Percentiles rank a stretch among this genome's conserved stretches.
These are phyloP conservation scores for Excoecaria agallocha DNA, from an alignment of 345 rosid genomes.

Conservation along the genomic window DNA sequence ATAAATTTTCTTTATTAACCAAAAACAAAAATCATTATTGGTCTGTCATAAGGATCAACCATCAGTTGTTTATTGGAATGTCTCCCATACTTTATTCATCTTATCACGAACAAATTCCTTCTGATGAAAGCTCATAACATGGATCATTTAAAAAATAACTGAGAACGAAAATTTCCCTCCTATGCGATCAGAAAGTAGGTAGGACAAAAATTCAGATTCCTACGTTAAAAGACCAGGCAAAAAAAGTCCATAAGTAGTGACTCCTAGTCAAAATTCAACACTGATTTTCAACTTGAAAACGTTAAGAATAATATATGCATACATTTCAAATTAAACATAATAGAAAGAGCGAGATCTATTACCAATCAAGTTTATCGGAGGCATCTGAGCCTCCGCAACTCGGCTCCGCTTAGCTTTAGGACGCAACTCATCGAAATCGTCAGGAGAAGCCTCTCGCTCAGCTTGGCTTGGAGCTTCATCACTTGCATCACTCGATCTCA, in stretches of 20 bases:
- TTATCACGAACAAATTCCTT: not conserved
- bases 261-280: not conserved
- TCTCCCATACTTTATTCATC: not conserved
- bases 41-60: not conserved
- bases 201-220: not conserved
- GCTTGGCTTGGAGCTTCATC: slow-evolving; percentile 44
- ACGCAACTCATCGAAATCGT: slow-evolving; percentile 61
- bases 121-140: not conserved
- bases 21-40: no score
- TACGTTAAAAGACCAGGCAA: not conserved
- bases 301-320: not conserved
- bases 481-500: slow-evolving; percentile 50
- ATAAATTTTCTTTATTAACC: no score
- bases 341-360: not conserved
- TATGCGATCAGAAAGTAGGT: not conserved
- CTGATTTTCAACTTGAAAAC: not conserved
- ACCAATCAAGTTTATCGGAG: slow-evolving; percentile 69
- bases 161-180: not conserved
- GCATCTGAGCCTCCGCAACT: slow-evolving; percentile 24
- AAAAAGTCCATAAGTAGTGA: not conserved
- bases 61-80: not conserved
- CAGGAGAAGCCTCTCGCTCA: slow-evolving; percentile 56
- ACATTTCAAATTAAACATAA: not conserved
- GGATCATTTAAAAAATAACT: not conserved
- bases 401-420: slow-evolving; percentile 74